Evolutionary conservation across 352 stramenopile genomes (phyloP).

Genomic region (Phytopythium boreale): DNA sequence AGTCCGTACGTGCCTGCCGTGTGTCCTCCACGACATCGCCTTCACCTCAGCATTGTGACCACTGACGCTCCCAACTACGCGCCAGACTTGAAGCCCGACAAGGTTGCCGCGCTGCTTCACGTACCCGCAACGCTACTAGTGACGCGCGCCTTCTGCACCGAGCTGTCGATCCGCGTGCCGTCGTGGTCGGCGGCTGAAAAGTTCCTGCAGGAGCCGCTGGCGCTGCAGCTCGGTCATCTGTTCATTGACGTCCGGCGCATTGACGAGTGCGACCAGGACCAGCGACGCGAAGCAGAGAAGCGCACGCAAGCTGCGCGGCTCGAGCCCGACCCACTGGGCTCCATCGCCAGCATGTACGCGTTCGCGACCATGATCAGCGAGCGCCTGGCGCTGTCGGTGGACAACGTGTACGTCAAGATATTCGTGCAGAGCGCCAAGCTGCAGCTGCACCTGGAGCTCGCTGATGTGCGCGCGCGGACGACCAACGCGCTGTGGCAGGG

Average conservation of each 20-base stretch:
- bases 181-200: constrained; percentile 54
- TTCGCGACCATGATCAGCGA: constrained; percentile 56
- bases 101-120: constrained; percentile 41
- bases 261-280: constrained; percentile 43
- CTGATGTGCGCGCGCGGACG: constrained; percentile 45
- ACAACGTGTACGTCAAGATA: constrained; percentile 53
- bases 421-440: constrained; percentile 30
- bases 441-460: constrained; percentile 36
- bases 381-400: constrained; percentile 39
- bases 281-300: constrained; percentile 26
- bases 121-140: constrained; percentile 47
- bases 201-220: constrained; percentile 49
- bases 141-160: constrained; percentile 45
- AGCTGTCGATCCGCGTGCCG: constrained; percentile 54
- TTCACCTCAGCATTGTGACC: background rate
- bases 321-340: constrained; percentile 57
- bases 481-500: constrained; percentile 68
- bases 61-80: background rate
- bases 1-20: constrained; percentile 31
- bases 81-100: constrained; percentile 65
- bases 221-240: constrained; percentile 43
- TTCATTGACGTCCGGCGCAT: constrained; percentile 46
- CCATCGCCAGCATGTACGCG: constrained; percentile 54
- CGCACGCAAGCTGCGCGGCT: constrained; percentile 32
- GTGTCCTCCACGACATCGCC: background rate